A percentile compares a stretch with the other conserved stretches of the same genome.
phyloP scores from a whole-genome alignment of 2,329 filamentous ascomycete species.

The Apiospora aurea region DNA sequence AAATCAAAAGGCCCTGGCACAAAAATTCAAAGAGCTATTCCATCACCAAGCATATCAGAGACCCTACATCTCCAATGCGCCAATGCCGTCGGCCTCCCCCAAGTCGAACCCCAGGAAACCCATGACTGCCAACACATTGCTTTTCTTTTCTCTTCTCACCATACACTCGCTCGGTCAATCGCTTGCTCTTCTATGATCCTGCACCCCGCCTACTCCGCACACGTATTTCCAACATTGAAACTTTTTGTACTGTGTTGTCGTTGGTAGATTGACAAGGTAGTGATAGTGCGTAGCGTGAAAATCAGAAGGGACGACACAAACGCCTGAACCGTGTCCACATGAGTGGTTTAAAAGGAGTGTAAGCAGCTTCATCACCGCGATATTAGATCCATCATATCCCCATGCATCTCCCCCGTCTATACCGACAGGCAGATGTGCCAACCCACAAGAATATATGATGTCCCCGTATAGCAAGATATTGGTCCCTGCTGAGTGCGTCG shows the following conservation, averaged over 20 bases:
- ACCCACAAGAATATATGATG: background rate
- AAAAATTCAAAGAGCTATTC: slow-evolving; percentile 23
- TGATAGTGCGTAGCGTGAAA: slow-evolving; percentile 10
- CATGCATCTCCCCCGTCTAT: background rate
- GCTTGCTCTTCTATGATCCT: slow-evolving; percentile 23
- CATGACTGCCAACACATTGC: slow-evolving; percentile 3
- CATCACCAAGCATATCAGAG: slow-evolving; percentile 16
- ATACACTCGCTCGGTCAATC: slow-evolving; percentile 21
- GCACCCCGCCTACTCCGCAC: background rate
- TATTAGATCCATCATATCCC: slow-evolving; percentile 15
- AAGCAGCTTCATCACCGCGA: slow-evolving; percentile 6
- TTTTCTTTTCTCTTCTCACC: slow-evolving; percentile 9
- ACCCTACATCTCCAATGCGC: slow-evolving; percentile 5
- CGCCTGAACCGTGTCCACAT: slow-evolving; percentile 17
- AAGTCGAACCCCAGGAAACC: background rate
- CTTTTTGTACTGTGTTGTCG: slow-evolving; percentile 21
- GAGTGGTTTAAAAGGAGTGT: slow-evolving; percentile 10
- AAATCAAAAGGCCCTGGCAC: slow-evolving; percentile 15
- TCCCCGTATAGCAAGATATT: slow-evolving; percentile 16
- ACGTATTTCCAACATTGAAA: slow-evolving; percentile 21
- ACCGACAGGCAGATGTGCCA: slow-evolving; percentile 1
- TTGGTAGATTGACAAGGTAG: slow-evolving; percentile 22
- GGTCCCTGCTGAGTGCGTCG: slow-evolving; percentile 1
- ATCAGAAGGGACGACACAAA: slow-evolving; percentile 17
- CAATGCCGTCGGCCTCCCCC: background rate